phyloP scores from a whole-genome alignment of 495 filamentous ascomycete species.

The Emericellopsis terricola region DNA sequence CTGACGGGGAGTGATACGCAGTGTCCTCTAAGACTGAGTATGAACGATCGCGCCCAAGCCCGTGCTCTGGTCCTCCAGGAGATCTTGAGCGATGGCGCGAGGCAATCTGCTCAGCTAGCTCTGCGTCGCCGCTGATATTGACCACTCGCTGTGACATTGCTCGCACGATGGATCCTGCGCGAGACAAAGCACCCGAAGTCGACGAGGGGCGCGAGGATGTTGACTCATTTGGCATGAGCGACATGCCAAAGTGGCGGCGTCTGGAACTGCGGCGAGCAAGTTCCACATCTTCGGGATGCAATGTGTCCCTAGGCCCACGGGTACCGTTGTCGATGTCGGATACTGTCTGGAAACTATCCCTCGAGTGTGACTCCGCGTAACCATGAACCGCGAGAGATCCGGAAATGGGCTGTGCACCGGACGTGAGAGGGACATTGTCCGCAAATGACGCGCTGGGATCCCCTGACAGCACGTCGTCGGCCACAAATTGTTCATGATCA shows the following conservation, averaged over 20 bases:
- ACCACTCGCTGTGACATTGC: constrained; percentile 97
- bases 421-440: constrained; percentile 39
- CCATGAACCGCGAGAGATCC: constrained; percentile 32
- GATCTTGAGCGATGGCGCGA: constrained; percentile 43
- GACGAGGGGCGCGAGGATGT: constrained; percentile 37
- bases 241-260: constrained; percentile 28
- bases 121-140: constrained; percentile 73
- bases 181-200: constrained; percentile 45
- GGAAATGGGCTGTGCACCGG: constrained; percentile 44
- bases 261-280: constrained; percentile 24
- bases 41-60: constrained; percentile 13
- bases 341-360: constrained; percentile 44
- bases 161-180: constrained; percentile 82
- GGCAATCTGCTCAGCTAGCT: constrained; percentile 61
- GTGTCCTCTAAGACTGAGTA: constrained; percentile 36
- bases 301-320: constrained; percentile 20
- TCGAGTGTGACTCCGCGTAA: constrained; percentile 36
- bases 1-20: constrained; percentile 25
- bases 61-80: constrained; percentile 18
- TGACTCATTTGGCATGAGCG: constrained; percentile 23
- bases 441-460: too few relatives aligned
- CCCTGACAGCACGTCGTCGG: too few relatives aligned
- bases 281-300: constrained; percentile 31
- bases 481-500: too few relatives aligned
- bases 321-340: constrained; percentile 24